Evolutionary conservation across 83 land plant genomes (phyloP).

Genomic region (Thuja plicata): DNA sequence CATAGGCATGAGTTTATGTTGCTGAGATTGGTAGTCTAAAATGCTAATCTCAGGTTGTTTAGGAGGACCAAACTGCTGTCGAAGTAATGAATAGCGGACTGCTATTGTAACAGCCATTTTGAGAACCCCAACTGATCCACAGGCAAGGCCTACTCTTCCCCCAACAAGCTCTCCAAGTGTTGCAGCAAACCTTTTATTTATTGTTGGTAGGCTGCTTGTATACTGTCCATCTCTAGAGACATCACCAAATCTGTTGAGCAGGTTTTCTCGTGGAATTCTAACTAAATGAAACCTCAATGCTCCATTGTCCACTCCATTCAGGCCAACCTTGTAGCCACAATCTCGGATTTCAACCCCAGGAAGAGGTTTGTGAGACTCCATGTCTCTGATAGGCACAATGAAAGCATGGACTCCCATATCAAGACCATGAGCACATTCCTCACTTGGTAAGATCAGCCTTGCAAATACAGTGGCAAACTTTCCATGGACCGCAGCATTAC

Average conservation of each 20-base stretch:
- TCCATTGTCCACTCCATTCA: conserved; percentile 98
- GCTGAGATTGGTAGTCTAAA: conserved; percentile 95
- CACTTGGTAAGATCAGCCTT: conserved; percentile 70
- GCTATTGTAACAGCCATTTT: conserved; percentile 84
- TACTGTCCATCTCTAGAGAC: conserved; percentile 92
- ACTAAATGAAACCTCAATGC: conserved; percentile 79
- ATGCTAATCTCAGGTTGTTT: conserved; percentile 85
- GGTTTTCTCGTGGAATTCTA: conserved; percentile 90
- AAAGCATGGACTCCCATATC: conserved; percentile 99
- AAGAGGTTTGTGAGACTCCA: conserved; percentile 73
- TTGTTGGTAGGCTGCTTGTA: conserved; percentile 75
- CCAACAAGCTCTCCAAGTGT: conserved; percentile 97
- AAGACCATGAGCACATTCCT: conserved; percentile 37
- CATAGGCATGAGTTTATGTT: conserved; percentile 95
- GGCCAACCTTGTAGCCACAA: conserved; percentile 94
- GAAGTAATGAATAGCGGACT: conserved; percentile 79
- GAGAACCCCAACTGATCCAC: conserved; percentile 85
- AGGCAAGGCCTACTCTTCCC: conserved; percentile 90
- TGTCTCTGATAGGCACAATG: conserved; percentile 88
- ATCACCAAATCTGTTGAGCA: conserved; percentile 96
- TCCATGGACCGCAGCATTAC: conserved; percentile 98
- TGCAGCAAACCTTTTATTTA: conserved; percentile 94
- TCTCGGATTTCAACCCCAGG: conserved; percentile 96
- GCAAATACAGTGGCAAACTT: conserved; percentile 98
- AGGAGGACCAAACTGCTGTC: conserved; percentile 96